Evolutionary conservation across 1,284 basidiomycete genomes (phyloP).

Genomic region (Somion occarium): DNA sequence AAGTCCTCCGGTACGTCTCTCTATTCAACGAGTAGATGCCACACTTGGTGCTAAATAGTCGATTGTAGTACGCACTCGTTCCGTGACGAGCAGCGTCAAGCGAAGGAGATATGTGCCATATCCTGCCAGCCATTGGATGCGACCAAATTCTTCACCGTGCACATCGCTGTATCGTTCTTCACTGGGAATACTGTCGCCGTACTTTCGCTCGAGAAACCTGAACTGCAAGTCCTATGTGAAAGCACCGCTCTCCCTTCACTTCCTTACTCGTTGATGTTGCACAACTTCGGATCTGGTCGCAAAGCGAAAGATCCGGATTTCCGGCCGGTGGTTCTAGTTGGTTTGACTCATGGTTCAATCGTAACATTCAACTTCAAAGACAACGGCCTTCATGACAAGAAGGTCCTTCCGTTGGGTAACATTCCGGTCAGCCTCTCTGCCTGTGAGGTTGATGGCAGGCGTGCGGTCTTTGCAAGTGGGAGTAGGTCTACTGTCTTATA

Average conservation of each 20-base stretch:
- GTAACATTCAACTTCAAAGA: slow-evolving; percentile 50
- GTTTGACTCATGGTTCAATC: slow-evolving; percentile 80
- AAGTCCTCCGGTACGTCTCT: slow-evolving; percentile 32
- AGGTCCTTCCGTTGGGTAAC: slow-evolving; percentile 63
- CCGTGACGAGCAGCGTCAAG: slow-evolving; percentile 2
- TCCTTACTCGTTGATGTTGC: slow-evolving; percentile 68
- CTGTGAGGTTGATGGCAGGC: slow-evolving; percentile 45
- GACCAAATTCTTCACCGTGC: slow-evolving; percentile 38
- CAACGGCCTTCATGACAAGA: slow-evolving; percentile 46
- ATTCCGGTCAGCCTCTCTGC: slow-evolving; percentile 58
- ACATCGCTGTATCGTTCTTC: slow-evolving; percentile 77
- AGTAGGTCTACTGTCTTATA: slow-evolving; percentile 60
- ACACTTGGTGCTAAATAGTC: too few species aligned
- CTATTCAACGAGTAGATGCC: too few species aligned
- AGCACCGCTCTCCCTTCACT: slow-evolving; percentile 49
- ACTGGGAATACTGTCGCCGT: slow-evolving; percentile 60
- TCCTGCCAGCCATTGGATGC: slow-evolving; percentile 54
- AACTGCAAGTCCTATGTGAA: slow-evolving; percentile 39
- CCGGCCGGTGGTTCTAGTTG: slow-evolving; percentile 65
- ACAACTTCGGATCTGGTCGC: slow-evolving; percentile 49
- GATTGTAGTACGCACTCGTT: neutral
- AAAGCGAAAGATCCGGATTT: slow-evolving; percentile 31
- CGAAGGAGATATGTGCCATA: slow-evolving; percentile 59
- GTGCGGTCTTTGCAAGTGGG: slow-evolving; percentile 61
- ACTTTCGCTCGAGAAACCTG: slow-evolving; percentile 36